phyloP scores from a whole-genome alignment of 2,329 filamentous ascomycete genomes.

The Scedosporium minutisporum region DNA sequence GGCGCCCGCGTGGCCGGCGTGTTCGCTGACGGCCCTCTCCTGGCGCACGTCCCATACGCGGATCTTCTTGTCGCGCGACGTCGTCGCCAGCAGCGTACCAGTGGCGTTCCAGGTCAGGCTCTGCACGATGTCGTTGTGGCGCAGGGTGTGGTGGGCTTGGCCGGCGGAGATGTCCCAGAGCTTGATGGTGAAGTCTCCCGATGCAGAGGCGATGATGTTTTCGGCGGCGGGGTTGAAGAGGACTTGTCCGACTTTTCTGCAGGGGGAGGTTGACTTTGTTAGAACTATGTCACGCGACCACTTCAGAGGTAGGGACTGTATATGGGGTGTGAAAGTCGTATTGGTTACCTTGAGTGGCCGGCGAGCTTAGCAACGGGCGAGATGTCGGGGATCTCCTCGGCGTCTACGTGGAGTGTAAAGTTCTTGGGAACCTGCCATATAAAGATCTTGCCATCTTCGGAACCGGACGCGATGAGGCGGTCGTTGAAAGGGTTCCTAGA shows the following conservation, averaged over 20 bases:
- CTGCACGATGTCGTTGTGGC: slow-evolving; percentile 86
- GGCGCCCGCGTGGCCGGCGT: slow-evolving; percentile 76
- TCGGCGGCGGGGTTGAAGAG: slow-evolving; percentile 95
- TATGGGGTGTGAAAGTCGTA: background rate
- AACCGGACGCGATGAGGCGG: slow-evolving; percentile 80
- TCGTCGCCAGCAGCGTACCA: slow-evolving; percentile 79
- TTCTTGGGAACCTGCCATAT: slow-evolving; percentile 88
- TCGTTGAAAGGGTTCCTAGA: slow-evolving; percentile 95
- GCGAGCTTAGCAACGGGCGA: slow-evolving; percentile 70
- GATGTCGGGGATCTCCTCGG: slow-evolving; percentile 75
- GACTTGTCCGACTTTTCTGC: slow-evolving; percentile 92
- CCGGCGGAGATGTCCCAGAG: slow-evolving; percentile 87
- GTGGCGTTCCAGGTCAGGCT: slow-evolving; percentile 92
- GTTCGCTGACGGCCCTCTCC: slow-evolving; percentile 77
- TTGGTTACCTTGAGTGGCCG: slow-evolving; percentile 70
- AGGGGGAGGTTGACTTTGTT: slow-evolving; percentile 9
- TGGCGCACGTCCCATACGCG: slow-evolving; percentile 96
- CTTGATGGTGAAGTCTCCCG: slow-evolving; percentile 90
- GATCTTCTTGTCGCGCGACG: slow-evolving; percentile 95
- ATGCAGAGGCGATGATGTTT: slow-evolving; percentile 89
- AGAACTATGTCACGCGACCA: background rate
- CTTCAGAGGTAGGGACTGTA: background rate
- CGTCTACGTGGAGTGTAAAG: slow-evolving; percentile 77
- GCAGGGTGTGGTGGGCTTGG: slow-evolving; percentile 63
- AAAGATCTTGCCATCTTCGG: slow-evolving; percentile 94